Evolutionary conservation across 2,329 filamentous ascomycete genomes (phyloP).

Genomic region (Pseudogymnoascus sp.): DNA sequence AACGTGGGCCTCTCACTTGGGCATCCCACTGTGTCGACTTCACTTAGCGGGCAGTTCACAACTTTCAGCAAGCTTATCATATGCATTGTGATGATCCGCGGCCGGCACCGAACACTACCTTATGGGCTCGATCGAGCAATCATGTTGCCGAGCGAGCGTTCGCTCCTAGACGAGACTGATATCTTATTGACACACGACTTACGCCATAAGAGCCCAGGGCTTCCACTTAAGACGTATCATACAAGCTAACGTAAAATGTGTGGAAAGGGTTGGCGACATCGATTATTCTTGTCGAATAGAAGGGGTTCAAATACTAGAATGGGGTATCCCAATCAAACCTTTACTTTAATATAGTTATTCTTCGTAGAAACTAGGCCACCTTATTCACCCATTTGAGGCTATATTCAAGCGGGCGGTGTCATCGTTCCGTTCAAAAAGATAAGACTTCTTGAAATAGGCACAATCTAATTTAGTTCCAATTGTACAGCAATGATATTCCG

Average conservation of each 20-base stretch:
- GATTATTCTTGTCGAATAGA: not conserved
- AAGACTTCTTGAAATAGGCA: too few species aligned
- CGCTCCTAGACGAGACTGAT: not conserved
- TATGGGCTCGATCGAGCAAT: constrained; percentile 45
- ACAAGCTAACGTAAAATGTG: not conserved
- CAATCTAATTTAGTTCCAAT: too few species aligned
- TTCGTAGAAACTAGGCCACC: not conserved
- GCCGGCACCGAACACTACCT: constrained; percentile 44
- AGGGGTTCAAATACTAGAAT: not conserved
- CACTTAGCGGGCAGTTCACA: constrained; percentile 70
- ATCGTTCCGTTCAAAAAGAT: too few species aligned
- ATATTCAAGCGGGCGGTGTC: too few species aligned
- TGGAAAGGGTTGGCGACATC: not conserved
- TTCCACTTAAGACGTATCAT: not conserved
- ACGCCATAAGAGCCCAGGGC: not conserved
- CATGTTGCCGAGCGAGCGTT: constrained; percentile 30
- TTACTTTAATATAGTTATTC: not conserved
- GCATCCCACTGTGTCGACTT: constrained; percentile 62
- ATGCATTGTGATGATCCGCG: constrained; percentile 45
- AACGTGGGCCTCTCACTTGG: constrained; percentile 87
- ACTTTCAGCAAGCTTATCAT: constrained; percentile 52
- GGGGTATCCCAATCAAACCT: not conserved
- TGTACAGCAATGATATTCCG: too few species aligned
- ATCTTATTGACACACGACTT: not conserved
- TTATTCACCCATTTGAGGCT: not conserved